Conservation (phyloP, 805 yeast species). For the Blastobotrys terrestris region DNA sequence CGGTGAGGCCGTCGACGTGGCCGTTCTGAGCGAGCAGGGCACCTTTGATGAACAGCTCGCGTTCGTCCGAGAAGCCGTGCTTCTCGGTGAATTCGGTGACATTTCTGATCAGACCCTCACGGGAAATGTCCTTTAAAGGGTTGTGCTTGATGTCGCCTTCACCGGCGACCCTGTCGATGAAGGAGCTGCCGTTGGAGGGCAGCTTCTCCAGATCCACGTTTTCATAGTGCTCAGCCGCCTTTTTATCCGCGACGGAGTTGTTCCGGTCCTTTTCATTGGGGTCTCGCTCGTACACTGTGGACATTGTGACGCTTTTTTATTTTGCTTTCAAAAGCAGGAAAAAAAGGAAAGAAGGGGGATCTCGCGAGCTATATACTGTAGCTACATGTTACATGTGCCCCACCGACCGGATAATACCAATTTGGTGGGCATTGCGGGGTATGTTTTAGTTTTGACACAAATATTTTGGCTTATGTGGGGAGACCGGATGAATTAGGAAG, state of each 20-base stretch:
- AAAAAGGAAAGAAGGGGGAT: too few species aligned
- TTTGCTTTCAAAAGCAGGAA: too few species aligned
- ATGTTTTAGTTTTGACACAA: not conserved
- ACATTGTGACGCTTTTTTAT: not conserved
- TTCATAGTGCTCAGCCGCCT: slow-evolving; percentile 13
- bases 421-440: not conserved
- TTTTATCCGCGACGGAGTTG: not conserved
- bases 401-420: not conserved
- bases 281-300: not conserved
- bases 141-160: slow-evolving; percentile 21
- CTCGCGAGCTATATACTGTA: too few species aligned
- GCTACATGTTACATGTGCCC: not conserved
- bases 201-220: slow-evolving; percentile 9
- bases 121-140: slow-evolving; percentile 18
- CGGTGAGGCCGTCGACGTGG: slow-evolving; percentile 33
- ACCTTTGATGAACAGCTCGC: slow-evolving; percentile 35
- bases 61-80: slow-evolving; percentile 25
- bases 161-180: slow-evolving; percentile 15
- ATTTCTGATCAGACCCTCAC: slow-evolving; percentile 14
- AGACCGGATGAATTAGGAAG: not conserved
- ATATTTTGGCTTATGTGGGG: not conserved
- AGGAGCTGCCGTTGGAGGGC: not conserved
- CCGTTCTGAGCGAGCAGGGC: slow-evolving; percentile 53
- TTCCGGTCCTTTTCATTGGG: not conserved
- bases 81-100: slow-evolving; percentile 21